These are phyloP conservation scores for Elsinoe ampelina DNA, from an alignment of 2,329 filamentous ascomycete genomes.

Conservation along the genomic window DNA sequence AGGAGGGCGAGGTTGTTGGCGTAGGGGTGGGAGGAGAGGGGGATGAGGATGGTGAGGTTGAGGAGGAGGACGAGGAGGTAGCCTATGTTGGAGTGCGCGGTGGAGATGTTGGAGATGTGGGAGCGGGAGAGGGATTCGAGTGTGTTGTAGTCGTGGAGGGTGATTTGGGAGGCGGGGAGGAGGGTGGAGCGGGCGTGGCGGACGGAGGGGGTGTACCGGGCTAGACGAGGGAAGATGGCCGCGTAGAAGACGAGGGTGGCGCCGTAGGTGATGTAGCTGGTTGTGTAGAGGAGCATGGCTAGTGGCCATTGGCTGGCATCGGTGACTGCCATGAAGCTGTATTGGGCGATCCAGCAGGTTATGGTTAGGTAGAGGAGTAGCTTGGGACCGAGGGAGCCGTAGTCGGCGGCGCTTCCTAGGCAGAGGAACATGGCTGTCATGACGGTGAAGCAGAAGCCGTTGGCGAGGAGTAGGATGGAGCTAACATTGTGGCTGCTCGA, in stretches of 20 bases:
- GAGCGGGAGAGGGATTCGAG: conserved; percentile 42
- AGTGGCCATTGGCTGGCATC: conserved; percentile 50
- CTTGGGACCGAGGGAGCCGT: conserved; percentile 54
- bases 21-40: not conserved
- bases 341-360: conserved; percentile 54
- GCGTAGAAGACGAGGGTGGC: conserved; percentile 61
- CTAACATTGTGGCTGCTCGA: conserved; percentile 28
- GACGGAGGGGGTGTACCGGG: conserved; percentile 11
- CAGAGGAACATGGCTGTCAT: conserved; percentile 50
- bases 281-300: conserved; percentile 54
- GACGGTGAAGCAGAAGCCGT: conserved; percentile 59
- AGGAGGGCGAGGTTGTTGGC: conserved; percentile 14
- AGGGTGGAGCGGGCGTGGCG: conserved; percentile 4
- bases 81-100: conserved; percentile 14
- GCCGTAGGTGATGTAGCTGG: conserved; percentile 58
- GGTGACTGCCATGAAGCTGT: conserved; percentile 59
- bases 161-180: conserved; percentile 39
- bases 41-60: conserved; percentile 12
- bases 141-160: conserved; percentile 50
- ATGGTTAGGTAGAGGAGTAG: conserved; percentile 54
- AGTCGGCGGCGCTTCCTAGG: conserved; percentile 51
- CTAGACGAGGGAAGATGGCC: conserved; percentile 50
- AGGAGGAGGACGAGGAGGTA: conserved; percentile 12
- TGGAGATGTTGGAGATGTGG: conserved; percentile 15
- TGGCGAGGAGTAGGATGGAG: conserved; percentile 55